Evolutionary conservation across 2,329 filamentous ascomycete genomes (phyloP).

Genomic region (Aspergillus neotritici): DNA sequence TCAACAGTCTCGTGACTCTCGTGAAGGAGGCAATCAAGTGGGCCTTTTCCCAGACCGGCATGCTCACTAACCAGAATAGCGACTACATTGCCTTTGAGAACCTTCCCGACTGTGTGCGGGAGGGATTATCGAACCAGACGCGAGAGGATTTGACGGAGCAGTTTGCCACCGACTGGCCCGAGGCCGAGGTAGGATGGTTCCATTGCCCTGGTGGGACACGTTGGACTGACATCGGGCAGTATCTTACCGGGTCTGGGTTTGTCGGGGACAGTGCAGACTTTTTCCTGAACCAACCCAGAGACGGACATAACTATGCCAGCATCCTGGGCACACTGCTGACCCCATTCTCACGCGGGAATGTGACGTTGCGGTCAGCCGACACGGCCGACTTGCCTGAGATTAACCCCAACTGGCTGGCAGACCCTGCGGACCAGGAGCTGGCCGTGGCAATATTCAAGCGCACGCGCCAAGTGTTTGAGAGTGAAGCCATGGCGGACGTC

Average conservation of each 20-base stretch:
- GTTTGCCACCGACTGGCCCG: constrained; percentile 27
- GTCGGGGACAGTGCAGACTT: constrained; percentile 12
- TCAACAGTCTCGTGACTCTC: neutral
- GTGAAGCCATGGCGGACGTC: constrained; percentile 20
- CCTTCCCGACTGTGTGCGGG: constrained; percentile 10
- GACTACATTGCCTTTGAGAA: constrained; percentile 22
- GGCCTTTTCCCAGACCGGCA: constrained; percentile 15
- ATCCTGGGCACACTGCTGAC: constrained; percentile 34
- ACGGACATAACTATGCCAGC: constrained; percentile 30
- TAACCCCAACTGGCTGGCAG: constrained; percentile 43
- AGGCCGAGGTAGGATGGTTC: constrained; percentile 12
- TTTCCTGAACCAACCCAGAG: constrained; percentile 7
- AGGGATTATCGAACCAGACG: constrained; percentile 9
- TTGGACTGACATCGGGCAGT: constrained; percentile 8
- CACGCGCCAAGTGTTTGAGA: constrained; percentile 31
- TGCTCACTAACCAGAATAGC: constrained; percentile 4
- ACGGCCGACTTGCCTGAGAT: constrained; percentile 36
- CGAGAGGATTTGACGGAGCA: constrained; percentile 5
- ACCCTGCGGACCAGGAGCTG: constrained; percentile 39
- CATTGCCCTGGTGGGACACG: neutral
- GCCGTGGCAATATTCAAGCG: constrained; percentile 41
- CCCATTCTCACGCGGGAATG: constrained; percentile 41
- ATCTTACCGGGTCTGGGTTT: constrained; percentile 15
- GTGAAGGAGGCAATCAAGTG: neutral
- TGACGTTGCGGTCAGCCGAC: constrained; percentile 37